phyloP scores from a whole-genome alignment of 2,329 filamentous ascomycete genomes.

The Bipolaris oryzae region DNA sequence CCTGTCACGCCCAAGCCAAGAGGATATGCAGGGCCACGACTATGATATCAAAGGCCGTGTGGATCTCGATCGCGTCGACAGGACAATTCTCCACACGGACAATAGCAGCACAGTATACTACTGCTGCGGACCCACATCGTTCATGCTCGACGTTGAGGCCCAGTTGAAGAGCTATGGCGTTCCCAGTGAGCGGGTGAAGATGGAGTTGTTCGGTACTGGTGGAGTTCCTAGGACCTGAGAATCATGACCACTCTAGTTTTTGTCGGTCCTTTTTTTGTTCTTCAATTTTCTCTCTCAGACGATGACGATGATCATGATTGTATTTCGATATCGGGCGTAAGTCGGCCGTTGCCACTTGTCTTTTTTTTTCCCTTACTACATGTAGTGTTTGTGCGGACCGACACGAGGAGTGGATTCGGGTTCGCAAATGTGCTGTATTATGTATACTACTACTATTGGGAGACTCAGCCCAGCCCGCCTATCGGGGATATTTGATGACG shows the following conservation, averaged over 20 bases:
- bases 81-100: constrained; percentile 62
- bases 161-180: constrained; percentile 64
- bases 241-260: background rate
- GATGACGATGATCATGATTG: background rate
- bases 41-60: constrained; percentile 66
- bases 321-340: background rate
- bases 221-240: constrained; percentile 41
- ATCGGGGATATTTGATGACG: constrained; percentile 3
- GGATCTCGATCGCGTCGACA: constrained; percentile 62
- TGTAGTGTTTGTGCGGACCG: background rate
- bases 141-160: constrained; percentile 68
- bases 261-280: background rate
- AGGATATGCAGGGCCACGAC: constrained; percentile 57
- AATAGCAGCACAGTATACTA: constrained; percentile 68
- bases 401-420: background rate
- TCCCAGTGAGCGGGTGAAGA: constrained; percentile 62
- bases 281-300: too few species aligned
- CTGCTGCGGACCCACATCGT: constrained; percentile 71
- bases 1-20: constrained; percentile 57
- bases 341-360: background rate
- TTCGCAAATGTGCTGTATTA: background rate
- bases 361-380: background rate
- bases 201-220: constrained; percentile 66
- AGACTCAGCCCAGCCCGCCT: constrained; percentile 2
- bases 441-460: background rate